Evolutionary conservation across 257 asterid species (phyloP), one percentile per base, ranked within the genome.

Genomic region (Forsythia viridissima): DNA sequence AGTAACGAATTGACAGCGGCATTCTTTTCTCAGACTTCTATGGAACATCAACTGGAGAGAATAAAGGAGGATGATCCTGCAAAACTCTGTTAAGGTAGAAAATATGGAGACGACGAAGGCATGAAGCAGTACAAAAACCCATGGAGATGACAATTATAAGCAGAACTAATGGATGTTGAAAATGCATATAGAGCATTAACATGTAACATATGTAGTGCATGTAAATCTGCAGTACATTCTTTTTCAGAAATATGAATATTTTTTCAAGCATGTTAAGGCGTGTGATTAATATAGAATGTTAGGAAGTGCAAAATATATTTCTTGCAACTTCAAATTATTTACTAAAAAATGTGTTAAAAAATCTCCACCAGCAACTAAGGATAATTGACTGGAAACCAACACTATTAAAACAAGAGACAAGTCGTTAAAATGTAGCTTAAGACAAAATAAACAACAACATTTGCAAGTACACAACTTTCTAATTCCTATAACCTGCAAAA

Each of bases 101-200:
- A 77, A 86, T 85, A 66, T 90, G 96, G 81, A 95, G 91, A 79
- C 91, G 97, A 81, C 34, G 34, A 30, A 30, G 34, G 34, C 34
- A 30, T 90, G 99, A 81, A 91, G 93, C 65, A 92, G 89, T 52
- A 92, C 96, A 84, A 90, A 93, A 72, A 92, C 93, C 99, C 92
- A 76, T 67, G 73, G 68, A 77, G 83, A 86, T 36, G 59, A 78
- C 65, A 77, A 79, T 57, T 30, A 74, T 79, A 71, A 75, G 77
- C 71, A 82, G 70, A 41, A 77, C 51, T 21, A 69, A 74, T 41
- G 61, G 69, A 0, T 38, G 71, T 36, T 43, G 70, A n/a, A 75
- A 78, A 59, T 52, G 78, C 40, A 69, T 44, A 65, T 44, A 72
- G 2, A 72, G 8, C 71, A 81, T 69, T 79, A 8, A 76, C 68